Evolutionary conservation across 2,329 filamentous ascomycete species (phyloP), one percentile per base, ranked within the genome.

Genomic region (Cladosporium sp.): DNA sequence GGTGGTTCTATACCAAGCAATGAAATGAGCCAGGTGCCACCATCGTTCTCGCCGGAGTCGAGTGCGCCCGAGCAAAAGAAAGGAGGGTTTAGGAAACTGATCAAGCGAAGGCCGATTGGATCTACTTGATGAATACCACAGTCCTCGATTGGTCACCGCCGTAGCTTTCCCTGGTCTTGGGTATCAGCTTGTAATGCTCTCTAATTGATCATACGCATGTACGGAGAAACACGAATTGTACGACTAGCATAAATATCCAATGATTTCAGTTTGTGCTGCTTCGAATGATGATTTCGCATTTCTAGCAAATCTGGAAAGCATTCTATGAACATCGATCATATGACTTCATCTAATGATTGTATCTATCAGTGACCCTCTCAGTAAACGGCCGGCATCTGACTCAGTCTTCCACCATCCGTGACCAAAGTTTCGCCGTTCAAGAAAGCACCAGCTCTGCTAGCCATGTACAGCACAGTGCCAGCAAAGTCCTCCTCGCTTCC

Each of bases 401-500:
- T 55, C 51, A 89, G 67, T 59, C 85, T 77, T 1, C 86, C 86
- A 51, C 86, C 86, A 68, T 89, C 87, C 0, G 83, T 76, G 7
- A 88, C 72, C 49, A 88, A 73, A 15, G 85, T 78, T 60, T 80
- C 81, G 2, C 86, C 87, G 70, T 88, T 89, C 65, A 83, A 76
- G 69, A 87, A 89, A 3, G 82, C 83, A 0, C 87, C 87, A 2
- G 86, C 85, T 61, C 81, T 75, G 51, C 83, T 84, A 3, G 83
- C 83, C 68, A 90, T 75, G 75, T 85, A 89, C 52, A 90, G 69
- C 25, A 89, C 79, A 50, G 83, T 76, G 1, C 86, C 86, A 1
- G 80, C 83, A 76, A 90, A 84, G 66, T 88, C 87, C 64, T 84
- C 73, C 59, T 84, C 80, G 43, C 81, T 78, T 1, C 87, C 87